Conservation (phyloP, 495 filamentous ascomycete species). For the Penicillium psychrofluorescens region DNA sequence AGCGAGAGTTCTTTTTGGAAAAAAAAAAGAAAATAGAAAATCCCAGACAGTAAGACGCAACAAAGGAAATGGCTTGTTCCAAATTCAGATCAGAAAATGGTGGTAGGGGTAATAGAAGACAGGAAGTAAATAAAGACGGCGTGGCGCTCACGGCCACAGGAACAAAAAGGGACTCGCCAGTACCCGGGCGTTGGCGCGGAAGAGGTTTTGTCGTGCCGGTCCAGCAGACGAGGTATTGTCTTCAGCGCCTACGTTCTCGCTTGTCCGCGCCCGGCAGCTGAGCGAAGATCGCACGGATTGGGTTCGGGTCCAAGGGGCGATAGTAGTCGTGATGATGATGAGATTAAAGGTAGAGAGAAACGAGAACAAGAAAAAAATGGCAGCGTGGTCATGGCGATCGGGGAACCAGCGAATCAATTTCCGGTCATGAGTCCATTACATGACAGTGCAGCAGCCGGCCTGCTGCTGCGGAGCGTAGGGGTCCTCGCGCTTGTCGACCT, state of each 20-base stretch:
- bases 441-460: conserved; percentile 86
- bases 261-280: conserved; percentile 10
- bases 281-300: conserved; percentile 13
- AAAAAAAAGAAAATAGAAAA: conserved; percentile 6
- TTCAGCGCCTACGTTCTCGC: conserved; percentile 11
- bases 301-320: conserved; percentile 20
- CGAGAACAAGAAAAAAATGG: conserved; percentile 12
- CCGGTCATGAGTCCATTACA: conserved; percentile 55
- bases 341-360: not conserved
- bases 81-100: too few species aligned
- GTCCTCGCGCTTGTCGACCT: conserved; percentile 87
- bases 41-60: conserved; percentile 5
- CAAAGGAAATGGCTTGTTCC: conserved; percentile 20
- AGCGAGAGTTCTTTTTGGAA: conserved; percentile 14
- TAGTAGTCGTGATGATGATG: not conserved
- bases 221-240: conserved; percentile 31
- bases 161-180: conserved; percentile 5
- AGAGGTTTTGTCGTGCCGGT: conserved; percentile 29
- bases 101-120: conserved; percentile 12
- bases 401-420: conserved; percentile 7
- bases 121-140: conserved; percentile 23
- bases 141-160: not conserved
- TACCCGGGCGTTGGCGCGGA: conserved; percentile 4
- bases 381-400: conserved; percentile 29
- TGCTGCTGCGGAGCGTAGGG: conserved; percentile 92